A percentile compares a stretch with the other conserved stretches of the same genome.
These are phyloP conservation scores for Hypoxylon sp. DNA, from an alignment of 2,329 filamentous ascomycete genomes.

Conservation along the genomic window DNA sequence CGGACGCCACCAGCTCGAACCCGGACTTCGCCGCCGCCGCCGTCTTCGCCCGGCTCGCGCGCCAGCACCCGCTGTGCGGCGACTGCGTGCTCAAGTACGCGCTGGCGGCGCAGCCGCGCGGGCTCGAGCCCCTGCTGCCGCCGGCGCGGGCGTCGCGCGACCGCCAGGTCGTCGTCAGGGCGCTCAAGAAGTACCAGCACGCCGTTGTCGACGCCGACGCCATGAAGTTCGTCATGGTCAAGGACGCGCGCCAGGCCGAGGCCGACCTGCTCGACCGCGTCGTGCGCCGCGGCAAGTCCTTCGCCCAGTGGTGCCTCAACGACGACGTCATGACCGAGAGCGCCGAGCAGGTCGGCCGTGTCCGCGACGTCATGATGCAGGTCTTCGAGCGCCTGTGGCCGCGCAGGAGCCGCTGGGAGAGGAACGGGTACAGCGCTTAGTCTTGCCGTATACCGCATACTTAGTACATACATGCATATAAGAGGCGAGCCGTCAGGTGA, in stretches of 20 bases:
- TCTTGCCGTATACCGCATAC: neutral
- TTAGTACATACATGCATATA: no score
- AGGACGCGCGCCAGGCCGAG: constrained; percentile 53
- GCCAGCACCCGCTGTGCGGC: constrained; percentile 50
- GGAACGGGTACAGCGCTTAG: constrained; percentile 14
- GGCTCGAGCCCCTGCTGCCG: constrained; percentile 50
- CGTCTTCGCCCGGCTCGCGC: constrained; percentile 50
- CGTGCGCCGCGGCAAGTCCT: constrained; percentile 46
- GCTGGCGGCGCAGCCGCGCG: constrained; percentile 47
- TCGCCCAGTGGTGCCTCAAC: constrained; percentile 52
- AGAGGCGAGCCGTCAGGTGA: no score
- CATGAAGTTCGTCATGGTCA: constrained; percentile 52
- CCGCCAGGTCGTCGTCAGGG: constrained; percentile 48
- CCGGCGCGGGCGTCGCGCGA: constrained; percentile 41
- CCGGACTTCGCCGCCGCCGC: constrained; percentile 50
- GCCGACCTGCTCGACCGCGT: constrained; percentile 48
- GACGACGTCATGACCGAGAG: constrained; percentile 53
- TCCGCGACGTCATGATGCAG: constrained; percentile 47
- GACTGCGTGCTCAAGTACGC: constrained; percentile 53
- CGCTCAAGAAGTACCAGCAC: constrained; percentile 53
- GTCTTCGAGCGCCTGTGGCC: constrained; percentile 49
- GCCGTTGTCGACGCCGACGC: constrained; percentile 52
- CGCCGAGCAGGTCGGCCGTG: constrained; percentile 44
- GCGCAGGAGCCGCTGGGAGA: constrained; percentile 35
- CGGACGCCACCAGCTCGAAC: constrained; percentile 46